These are phyloP conservation scores for Irpex lacteus DNA, from an alignment of 1,284 basidiomycete species.

Conservation along the genomic window DNA sequence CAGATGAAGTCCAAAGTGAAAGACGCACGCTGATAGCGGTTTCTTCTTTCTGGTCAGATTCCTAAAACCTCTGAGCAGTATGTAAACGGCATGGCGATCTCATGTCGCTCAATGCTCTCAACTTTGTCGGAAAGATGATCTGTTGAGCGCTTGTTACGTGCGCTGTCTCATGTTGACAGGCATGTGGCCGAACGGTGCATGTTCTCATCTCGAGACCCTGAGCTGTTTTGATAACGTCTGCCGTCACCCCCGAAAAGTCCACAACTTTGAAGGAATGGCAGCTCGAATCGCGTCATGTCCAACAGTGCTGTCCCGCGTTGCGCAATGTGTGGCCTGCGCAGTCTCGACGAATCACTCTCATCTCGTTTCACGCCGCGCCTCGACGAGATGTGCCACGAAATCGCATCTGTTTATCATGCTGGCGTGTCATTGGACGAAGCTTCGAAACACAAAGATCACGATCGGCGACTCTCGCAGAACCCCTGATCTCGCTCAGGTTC, in stretches of 20 bases:
- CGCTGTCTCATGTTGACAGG: neutral
- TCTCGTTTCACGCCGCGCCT: neutral
- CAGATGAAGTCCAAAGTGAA: neutral
- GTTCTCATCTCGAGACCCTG: neutral
- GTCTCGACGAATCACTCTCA: neutral
- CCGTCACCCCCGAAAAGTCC: neutral
- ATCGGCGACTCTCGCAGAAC: neutral
- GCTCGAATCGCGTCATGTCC: neutral
- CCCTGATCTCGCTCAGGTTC: neutral
- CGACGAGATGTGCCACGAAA: neutral
- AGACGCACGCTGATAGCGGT: neutral
- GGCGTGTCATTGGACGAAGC: neutral
- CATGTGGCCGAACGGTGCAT: neutral
- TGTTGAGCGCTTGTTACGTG: neutral
- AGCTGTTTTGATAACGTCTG: neutral
- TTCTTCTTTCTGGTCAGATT: neutral
- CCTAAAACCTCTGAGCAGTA: neutral
- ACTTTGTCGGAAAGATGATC: neutral
- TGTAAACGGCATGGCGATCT: neutral
- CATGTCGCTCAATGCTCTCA: neutral
- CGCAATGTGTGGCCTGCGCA: neutral
- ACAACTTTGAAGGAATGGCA: neutral
- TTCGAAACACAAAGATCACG: neutral
- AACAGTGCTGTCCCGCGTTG: neutral
- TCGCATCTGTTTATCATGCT: neutral